Evolutionary conservation across 768 basidiomycete genomes (phyloP).

Genomic region (Xerocomellus chrysenteron): DNA sequence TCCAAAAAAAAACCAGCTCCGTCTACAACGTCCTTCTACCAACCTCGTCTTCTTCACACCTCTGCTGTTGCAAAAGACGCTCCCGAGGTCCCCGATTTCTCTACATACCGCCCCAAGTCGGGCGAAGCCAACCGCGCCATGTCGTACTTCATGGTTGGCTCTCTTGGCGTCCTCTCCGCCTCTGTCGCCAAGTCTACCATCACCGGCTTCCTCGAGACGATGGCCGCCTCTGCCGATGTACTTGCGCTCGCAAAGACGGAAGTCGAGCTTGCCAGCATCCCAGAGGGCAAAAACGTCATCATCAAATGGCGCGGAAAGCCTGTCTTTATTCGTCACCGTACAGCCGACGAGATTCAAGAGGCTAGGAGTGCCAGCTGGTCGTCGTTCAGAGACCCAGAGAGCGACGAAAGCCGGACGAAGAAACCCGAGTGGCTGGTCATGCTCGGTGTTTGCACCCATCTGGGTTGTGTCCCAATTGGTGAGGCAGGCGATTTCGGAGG

Average conservation of each 20-base stretch:
- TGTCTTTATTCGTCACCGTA: constrained; percentile 98
- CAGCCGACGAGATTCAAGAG: constrained; percentile 87
- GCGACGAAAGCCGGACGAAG: constrained; percentile 85
- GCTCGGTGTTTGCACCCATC: constrained; percentile 93
- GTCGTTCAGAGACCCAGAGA: constrained; percentile 85
- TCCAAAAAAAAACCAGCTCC: constrained; percentile 36
- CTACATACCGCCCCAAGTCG: constrained; percentile 72
- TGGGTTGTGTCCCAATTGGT: constrained; percentile 98
- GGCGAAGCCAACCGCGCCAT: constrained; percentile 68
- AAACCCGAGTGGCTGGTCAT: constrained; percentile 96
- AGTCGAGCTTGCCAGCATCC: constrained; percentile 84
- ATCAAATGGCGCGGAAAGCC: constrained; percentile 99
- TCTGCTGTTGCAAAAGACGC: constrained; percentile 66
- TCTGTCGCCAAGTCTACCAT: constrained; percentile 93
- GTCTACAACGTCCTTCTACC: constrained; percentile 51
- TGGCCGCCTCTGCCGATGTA: constrained; percentile 97
- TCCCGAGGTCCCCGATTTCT: constrained; percentile 87
- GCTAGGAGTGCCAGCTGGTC: constrained; percentile 86
- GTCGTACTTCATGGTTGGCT: constrained; percentile 88
- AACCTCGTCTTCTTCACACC: constrained; percentile 76
- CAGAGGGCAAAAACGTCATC: constrained; percentile 96
- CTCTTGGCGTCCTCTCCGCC: constrained; percentile 90
- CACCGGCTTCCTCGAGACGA: constrained; percentile 90
- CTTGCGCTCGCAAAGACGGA: constrained; percentile 98
- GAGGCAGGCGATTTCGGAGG: constrained; percentile 97